phyloP scores from a whole-genome alignment of 805 yeast genomes.

The Schwanniomyces pseudopolymorphus region DNA sequence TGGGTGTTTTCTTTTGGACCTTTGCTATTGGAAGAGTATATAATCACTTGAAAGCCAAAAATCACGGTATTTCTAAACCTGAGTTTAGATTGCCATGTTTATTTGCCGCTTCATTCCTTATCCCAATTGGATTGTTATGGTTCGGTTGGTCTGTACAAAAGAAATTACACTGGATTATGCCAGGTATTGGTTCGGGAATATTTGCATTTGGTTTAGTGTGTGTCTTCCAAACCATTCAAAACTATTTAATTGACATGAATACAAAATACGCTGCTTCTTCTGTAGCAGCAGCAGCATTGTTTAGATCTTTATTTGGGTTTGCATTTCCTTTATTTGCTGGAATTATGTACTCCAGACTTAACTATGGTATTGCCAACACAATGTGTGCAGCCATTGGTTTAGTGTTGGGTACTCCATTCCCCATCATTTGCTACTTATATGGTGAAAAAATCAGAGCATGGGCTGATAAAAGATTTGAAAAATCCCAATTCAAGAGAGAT shows the following conservation, averaged over 20 bases:
- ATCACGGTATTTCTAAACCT: slow-evolving; percentile 36
- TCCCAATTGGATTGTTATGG: slow-evolving; percentile 38
- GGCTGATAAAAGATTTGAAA: slow-evolving; percentile 30
- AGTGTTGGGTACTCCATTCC: slow-evolving; percentile 38
- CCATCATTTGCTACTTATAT: slow-evolving; percentile 32
- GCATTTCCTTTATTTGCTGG: slow-evolving; percentile 38
- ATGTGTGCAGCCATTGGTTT: slow-evolving; percentile 36
- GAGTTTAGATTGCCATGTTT: slow-evolving; percentile 39
- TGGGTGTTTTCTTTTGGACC: slow-evolving; percentile 35
- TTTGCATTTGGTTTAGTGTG: slow-evolving; percentile 38
- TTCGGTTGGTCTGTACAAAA: slow-evolving; percentile 42
- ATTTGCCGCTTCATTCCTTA: slow-evolving; percentile 28
- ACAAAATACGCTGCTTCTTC: slow-evolving; percentile 36
- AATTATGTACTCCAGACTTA: slow-evolving; percentile 31
- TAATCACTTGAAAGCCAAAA: slow-evolving; percentile 18
- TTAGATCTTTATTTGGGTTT: slow-evolving; percentile 39
- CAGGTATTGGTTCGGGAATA: slow-evolving; percentile 34
- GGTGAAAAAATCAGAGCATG: slow-evolving; percentile 36
- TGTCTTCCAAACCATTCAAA: slow-evolving; percentile 38
- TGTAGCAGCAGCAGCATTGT: slow-evolving; percentile 43
- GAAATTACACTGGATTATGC: slow-evolving; percentile 39
- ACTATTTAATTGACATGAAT: slow-evolving; percentile 41
- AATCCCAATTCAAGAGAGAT: slow-evolving; percentile 21
- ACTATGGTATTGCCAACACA: slow-evolving; percentile 43
- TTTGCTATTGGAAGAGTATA: slow-evolving; percentile 24